These are phyloP conservation scores for Phaffia australis DNA, from an alignment of 768 basidiomycete genomes.

Conservation along the genomic window DNA sequence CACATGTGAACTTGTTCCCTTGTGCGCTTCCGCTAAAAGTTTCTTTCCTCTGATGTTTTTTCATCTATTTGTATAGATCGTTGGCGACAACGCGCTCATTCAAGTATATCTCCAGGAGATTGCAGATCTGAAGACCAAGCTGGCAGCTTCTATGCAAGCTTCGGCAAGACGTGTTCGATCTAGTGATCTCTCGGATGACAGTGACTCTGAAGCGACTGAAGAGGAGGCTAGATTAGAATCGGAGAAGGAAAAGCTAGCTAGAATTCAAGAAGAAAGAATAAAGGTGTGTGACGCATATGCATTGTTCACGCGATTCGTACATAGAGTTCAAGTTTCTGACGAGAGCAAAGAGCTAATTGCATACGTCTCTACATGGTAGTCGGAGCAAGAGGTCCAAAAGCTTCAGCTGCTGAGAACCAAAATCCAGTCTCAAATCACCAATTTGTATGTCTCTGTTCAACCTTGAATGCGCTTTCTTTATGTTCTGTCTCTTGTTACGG, in stretches of 20 bases:
- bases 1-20: neutral
- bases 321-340: neutral
- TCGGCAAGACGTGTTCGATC: neutral
- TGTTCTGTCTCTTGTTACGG: neutral
- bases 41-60: neutral
- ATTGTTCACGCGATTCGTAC: neutral
- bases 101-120: conserved; percentile 37
- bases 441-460: conserved; percentile 1
- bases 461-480: neutral
- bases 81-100: conserved; percentile 35
- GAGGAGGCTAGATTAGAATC: conserved; percentile 1
- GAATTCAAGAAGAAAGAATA: conserved; percentile 1
- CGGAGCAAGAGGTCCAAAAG: conserved; percentile 15
- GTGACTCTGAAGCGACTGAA: conserved; percentile 2
- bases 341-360: neutral
- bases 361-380: neutral
- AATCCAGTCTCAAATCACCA: conserved; percentile 21
- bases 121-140: conserved; percentile 32
- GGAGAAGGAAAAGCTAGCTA: conserved; percentile 5
- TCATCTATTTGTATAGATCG: conserved; percentile 26
- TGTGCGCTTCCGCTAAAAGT: neutral
- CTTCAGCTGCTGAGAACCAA: conserved; percentile 19
- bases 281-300: neutral
- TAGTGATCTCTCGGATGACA: conserved; percentile 16
- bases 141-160: conserved; percentile 25